Conservation (phyloP, 805 yeast species). For the Hanseniaspora clermontiae region DNA sequence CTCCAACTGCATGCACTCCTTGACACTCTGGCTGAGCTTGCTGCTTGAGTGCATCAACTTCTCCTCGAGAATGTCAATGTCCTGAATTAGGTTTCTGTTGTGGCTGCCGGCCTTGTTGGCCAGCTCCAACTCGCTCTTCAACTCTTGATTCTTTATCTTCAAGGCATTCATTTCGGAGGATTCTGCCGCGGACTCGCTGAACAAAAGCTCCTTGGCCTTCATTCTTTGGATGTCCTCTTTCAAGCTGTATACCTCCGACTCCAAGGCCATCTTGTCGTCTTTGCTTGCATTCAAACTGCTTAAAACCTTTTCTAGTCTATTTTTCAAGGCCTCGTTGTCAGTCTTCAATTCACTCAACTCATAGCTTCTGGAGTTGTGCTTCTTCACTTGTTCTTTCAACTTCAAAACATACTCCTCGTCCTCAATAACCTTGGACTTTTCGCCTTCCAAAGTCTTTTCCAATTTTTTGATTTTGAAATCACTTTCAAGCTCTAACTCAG, state of each 20-base stretch:
- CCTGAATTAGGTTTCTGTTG: neutral
- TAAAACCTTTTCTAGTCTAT: neutral
- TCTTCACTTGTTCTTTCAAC: conserved; percentile 13
- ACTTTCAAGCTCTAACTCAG: conserved; percentile 19
- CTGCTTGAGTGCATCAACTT: neutral
- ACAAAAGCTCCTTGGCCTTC: neutral
- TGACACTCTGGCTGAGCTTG: neutral
- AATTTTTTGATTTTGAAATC: conserved; percentile 1
- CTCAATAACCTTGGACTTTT: conserved; percentile 13
- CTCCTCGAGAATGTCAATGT: neutral
- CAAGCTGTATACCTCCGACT: neutral
- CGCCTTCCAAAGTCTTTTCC: neutral
- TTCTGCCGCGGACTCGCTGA: neutral
- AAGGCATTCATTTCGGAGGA: neutral
- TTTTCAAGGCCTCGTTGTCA: neutral
- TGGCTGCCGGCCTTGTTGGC: neutral
- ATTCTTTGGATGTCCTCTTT: neutral
- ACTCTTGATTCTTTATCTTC: neutral
- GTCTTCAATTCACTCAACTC: conserved; percentile 12
- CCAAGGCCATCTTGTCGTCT: neutral
- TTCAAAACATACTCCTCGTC: conserved; percentile 12
- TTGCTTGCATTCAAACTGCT: neutral
- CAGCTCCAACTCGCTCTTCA: neutral
- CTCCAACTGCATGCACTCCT: neutral
- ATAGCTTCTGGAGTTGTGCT: conserved; percentile 8